Evolutionary conservation across 2,329 filamentous ascomycete species (phyloP).

Genomic region (Aureobasidium uvarum): DNA sequence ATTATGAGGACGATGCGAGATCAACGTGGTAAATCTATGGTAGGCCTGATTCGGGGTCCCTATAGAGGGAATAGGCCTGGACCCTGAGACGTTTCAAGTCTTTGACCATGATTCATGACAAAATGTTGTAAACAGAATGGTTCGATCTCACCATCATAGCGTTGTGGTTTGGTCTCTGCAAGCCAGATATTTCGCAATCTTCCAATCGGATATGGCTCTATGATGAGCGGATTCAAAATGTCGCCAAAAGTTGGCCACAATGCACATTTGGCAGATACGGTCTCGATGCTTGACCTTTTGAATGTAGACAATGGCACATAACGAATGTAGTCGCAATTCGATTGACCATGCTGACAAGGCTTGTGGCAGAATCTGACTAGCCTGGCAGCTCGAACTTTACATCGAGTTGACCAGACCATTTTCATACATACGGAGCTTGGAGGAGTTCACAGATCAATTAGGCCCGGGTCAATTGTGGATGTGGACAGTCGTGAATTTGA

Average conservation of each 20-base stretch:
- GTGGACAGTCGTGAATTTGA: too few species aligned
- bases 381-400: background rate
- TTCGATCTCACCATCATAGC: background rate
- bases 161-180: too few species aligned
- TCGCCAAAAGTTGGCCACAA: background rate
- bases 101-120: background rate
- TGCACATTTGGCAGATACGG: background rate
- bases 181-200: too few species aligned
- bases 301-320: background rate
- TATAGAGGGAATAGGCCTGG: too few species aligned
- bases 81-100: background rate
- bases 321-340: too few species aligned
- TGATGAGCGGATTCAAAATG: too few species aligned
- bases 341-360: background rate
- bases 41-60: too few species aligned
- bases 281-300: background rate
- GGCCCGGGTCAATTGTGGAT: too few species aligned
- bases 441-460: too few species aligned
- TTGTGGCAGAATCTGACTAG: background rate
- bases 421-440: too few species aligned
- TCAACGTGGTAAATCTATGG: background rate
- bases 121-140: background rate
- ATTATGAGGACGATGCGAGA: background rate
- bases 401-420: too few species aligned
- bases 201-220: too few species aligned